phyloP scores from a whole-genome alignment of 306 rosid species.

The Castanea sativa region DNA sequence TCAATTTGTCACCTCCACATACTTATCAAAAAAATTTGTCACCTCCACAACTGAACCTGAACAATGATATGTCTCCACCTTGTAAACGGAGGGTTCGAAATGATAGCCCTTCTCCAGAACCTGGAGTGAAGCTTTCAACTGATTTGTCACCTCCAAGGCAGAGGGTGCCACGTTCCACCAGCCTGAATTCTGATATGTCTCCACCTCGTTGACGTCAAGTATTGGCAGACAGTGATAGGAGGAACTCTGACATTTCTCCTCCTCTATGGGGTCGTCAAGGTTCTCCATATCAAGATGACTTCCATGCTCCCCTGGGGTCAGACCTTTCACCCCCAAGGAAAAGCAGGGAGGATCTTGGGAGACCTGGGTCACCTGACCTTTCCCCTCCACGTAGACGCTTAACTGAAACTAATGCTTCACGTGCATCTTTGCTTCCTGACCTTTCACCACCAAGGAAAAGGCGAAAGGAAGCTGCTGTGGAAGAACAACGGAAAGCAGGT shows the following conservation, averaged over 20 bases:
- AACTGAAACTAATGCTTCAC: conserved; percentile 27
- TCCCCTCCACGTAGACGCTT: conserved; percentile 23
- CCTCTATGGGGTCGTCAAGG: conserved; percentile 39
- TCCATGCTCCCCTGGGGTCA: conserved; percentile 22
- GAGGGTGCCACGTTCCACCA: neutral
- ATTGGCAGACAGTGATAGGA: conserved; percentile 15
- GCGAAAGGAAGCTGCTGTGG: conserved; percentile 36
- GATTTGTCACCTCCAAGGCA: conserved; percentile 58
- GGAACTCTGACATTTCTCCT: conserved; percentile 48
- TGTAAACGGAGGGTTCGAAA: conserved; percentile 40
- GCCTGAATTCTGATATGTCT: conserved; percentile 30
- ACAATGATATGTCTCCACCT: conserved; percentile 66
- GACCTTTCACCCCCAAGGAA: conserved; percentile 79
- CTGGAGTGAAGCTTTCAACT: conserved; percentile 29
- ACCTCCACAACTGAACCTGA: conserved; percentile 47
- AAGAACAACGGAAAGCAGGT: conserved; percentile 55
- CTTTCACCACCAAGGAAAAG: conserved; percentile 72
- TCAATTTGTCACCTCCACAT: conserved; percentile 55
- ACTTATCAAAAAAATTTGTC: too few relatives aligned
- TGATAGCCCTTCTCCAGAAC: conserved; percentile 63
- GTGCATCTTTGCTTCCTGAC: conserved; percentile 35
- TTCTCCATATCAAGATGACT: conserved; percentile 33
- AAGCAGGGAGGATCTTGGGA: conserved; percentile 35
- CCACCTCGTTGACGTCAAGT: conserved; percentile 28
- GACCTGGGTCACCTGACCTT: conserved; percentile 21